Evolutionary conservation across 495 filamentous ascomycete genomes (phyloP), one percentile per base, ranked within the genome.

Genomic region (Apiosordaria backusii): DNA sequence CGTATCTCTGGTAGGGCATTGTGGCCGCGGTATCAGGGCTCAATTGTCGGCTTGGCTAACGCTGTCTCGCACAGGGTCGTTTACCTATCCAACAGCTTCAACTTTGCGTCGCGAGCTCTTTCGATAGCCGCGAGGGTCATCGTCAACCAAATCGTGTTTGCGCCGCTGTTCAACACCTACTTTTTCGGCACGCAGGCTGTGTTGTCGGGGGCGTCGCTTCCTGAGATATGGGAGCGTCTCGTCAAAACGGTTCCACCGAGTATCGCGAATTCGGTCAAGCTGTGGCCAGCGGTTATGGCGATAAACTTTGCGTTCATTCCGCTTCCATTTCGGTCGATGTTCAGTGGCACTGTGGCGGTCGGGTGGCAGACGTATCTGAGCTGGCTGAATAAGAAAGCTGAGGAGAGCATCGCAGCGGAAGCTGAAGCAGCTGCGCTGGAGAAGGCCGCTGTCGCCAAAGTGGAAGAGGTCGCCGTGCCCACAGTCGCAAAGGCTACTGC

Each of bases 301-400:
- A 88, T 97, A 76, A 94, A 83, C 75, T 96, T 97, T 71, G 89
- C 91, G 60, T 94, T 92, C 72, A 80, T 97, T 19, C 86, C 87
- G 26, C 77, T 92, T 23, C 86, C 93, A 74, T 93, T 89, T 72
- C 82, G 93, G 60, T 89, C 86, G 61, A 80, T 97, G 9, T 93
- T 97, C 74, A 86, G 89, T 0, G 93, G 87, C 16, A 75, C 86
- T 16, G 84, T 93, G 70, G 92, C 91, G 2, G 88, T 96, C 57
- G 90, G 91, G 1, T 97, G 93, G 93, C 93, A 97, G 79, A 91
- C 90, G 3, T 97, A 97, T 82, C 72, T 97, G 67, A 89, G 86
- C 62, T 90, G 87, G 77, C 77, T 97, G 74, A 97, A 96, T 68
- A 85, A 89, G 75, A 83, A 79, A 67, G 92, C 90, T 4, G 90